These are phyloP conservation scores for Suhomyces pyralidae DNA, from an alignment of 805 yeast species.

Conservation along the genomic window DNA sequence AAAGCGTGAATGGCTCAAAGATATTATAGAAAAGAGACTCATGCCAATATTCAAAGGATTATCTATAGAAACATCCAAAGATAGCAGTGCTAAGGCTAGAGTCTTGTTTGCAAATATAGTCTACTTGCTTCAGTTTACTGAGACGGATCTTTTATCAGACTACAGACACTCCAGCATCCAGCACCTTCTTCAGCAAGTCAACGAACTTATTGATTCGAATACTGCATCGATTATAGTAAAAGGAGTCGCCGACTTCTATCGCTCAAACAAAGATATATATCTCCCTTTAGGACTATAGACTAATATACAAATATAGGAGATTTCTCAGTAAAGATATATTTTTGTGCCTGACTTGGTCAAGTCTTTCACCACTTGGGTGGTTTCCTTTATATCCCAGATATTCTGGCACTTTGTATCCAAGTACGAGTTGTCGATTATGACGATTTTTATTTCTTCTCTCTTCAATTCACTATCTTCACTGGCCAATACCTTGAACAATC, in stretches of 20 bases:
- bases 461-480: conserved; percentile 41
- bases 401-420: conserved; percentile 59
- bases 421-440: conserved; percentile 60
- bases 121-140: conserved; percentile 20
- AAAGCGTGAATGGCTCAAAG: conserved; percentile 32
- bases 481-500: conserved; percentile 48
- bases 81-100: conserved; percentile 4
- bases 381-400: conserved; percentile 57
- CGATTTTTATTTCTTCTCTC: conserved; percentile 45
- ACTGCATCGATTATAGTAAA: conserved; percentile 1
- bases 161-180: neutral
- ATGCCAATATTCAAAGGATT: neutral
- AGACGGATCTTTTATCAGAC: neutral
- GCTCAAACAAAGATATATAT: conserved; percentile 20
- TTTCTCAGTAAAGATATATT: conserved; percentile 47
- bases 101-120: conserved; percentile 21
- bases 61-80: neutral
- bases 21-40: neutral
- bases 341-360: conserved; percentile 44
- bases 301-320: too few species aligned
- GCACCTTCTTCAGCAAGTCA: neutral
- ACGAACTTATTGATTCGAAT: neutral
- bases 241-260: conserved; percentile 23
- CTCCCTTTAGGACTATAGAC: conserved; percentile 14
- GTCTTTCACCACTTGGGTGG: conserved; percentile 37